Evolutionary conservation across 2,329 filamentous ascomycete genomes (phyloP), one percentile per base, ranked within the genome.

Genomic region (Microsporum audouinii): DNA sequence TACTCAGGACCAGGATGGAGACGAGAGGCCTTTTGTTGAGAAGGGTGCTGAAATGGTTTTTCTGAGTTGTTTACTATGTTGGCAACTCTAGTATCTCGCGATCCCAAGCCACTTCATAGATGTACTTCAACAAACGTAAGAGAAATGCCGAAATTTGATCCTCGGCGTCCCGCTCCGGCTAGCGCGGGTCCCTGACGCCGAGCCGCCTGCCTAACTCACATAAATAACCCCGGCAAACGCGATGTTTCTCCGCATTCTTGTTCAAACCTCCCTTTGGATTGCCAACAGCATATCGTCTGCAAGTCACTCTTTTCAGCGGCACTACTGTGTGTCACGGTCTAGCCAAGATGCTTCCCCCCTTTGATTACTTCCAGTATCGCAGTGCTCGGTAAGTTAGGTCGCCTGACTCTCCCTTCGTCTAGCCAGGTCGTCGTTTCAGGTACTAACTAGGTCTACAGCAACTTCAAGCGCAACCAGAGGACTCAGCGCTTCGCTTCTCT

Each of bases 391-490:
- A 77, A 71, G 81, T 68, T 58, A 29, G 17, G 27, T 5, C 1
- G 29, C 43, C 43, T 14, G 2, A 14, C 29, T 5, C 5, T 4
- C 58, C 39, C 45, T 27, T 39, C 1, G 10, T 7, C 33, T 31
- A 29, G 23, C 31, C 10, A 1, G 17, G 38, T 27, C 10, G n/a
- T 31, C 10, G 39, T 14, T 36, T 49, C 60, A 23, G 55, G 60
- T 66, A 59, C 29, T 62, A 63, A 17, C 60, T 27, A 60, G 51
- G 27, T 29, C 59, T 8, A 57, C 69, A 96, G 90, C 77, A 80
- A 84, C 67, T 82, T 84, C 72, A 96, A 96, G 78, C 88, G 94
- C 76, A 75, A 84, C 63, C 85, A 95, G 72, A 86, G 92, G 45
- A 77, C 80, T 14, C 76, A 81, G 57, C 85, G 88, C 59, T 88